These are phyloP conservation scores for Suillus sp. DNA, from an alignment of 768 basidiomycete species.

Conservation along the genomic window DNA sequence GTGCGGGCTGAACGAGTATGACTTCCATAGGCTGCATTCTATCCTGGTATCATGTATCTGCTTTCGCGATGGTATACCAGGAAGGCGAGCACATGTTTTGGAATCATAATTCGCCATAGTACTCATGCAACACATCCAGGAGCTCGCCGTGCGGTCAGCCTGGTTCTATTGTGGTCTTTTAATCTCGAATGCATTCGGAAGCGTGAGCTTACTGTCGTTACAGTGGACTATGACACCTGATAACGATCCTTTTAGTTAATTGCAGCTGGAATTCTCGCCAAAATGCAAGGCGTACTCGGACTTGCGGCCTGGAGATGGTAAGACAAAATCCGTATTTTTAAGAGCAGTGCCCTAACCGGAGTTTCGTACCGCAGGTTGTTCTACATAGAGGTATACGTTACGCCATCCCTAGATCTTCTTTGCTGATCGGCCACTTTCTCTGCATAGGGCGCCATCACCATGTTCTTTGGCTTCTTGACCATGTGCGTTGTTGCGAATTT, in stretches of 20 bases:
- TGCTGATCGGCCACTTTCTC: not conserved
- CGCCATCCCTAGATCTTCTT: not conserved
- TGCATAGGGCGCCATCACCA: conserved; percentile 61
- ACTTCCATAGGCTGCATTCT: conserved; percentile 54
- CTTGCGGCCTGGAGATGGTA: conserved; percentile 74
- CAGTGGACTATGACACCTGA: not conserved
- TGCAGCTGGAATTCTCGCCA: conserved; percentile 72
- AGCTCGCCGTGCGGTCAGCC: conserved; percentile 65
- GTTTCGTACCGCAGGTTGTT: conserved; percentile 51
- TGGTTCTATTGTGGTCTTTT: conserved; percentile 61
- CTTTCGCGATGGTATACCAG: conserved; percentile 60
- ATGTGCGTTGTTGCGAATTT: conserved; percentile 39
- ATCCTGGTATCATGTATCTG: conserved; percentile 54
- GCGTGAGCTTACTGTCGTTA: conserved; percentile 40
- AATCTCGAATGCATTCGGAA: conserved; percentile 68
- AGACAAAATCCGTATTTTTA: conserved; percentile 14
- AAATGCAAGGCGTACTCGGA: conserved; percentile 68
- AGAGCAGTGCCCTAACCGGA: not conserved
- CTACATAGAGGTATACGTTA: conserved; percentile 58
- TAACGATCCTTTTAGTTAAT: conserved; percentile 46
- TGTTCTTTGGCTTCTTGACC: conserved; percentile 54
- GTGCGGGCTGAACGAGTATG: not conserved
- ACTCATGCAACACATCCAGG: conserved; percentile 36
- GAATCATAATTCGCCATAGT: not conserved
- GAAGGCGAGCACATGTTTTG: conserved; percentile 19